A percentile compares a stretch with the other conserved stretches of the same genome.
Conservation (phyloP, 2,329 filamentous ascomycete species). For the Exophiala aquamarina region DNA sequence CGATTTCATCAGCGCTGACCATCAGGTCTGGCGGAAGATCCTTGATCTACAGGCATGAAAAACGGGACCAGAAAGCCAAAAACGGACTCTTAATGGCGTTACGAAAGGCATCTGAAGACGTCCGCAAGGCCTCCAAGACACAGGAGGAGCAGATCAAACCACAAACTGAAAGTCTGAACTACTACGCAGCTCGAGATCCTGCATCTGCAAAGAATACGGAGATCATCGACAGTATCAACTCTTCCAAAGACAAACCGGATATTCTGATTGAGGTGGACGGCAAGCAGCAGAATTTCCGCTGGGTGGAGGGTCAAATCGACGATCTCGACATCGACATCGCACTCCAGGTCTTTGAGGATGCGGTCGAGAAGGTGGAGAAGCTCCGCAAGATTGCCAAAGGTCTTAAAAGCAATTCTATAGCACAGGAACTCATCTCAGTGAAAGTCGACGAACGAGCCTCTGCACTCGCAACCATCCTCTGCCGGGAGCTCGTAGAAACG, state of each 20-base stretch:
- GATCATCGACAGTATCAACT: conserved; percentile 73
- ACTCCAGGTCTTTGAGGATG: conserved; percentile 80
- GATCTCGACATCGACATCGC: conserved; percentile 95
- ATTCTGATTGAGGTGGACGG: conserved; percentile 95
- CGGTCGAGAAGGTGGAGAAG: conserved; percentile 81
- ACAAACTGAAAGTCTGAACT: conserved; percentile 75
- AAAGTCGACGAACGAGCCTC: conserved; percentile 85
- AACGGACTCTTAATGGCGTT: conserved; percentile 80
- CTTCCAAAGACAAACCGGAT: conserved; percentile 68
- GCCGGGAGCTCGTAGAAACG: conserved; percentile 73
- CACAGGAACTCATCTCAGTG: conserved; percentile 87
- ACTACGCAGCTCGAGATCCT: conserved; percentile 76
- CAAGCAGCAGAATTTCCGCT: conserved; percentile 91
- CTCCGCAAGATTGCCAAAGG: conserved; percentile 75
- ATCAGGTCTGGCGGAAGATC: conserved; percentile 86
- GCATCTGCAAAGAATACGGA: conserved; percentile 76
- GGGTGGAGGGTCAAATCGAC: conserved; percentile 94
- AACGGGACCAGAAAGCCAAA: conserved; percentile 76
- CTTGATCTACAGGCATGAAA: conserved; percentile 91
- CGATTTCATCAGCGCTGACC: conserved; percentile 82
- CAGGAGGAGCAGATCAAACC: conserved; percentile 87
- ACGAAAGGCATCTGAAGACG: conserved; percentile 86
- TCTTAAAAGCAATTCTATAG: conserved; percentile 80
- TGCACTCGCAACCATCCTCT: conserved; percentile 73
- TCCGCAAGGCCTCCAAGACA: conserved; percentile 79